A percentile compares a stretch with the other conserved stretches of the same genome.
These are phyloP conservation scores for Globisporangium iwayamae DNA, from an alignment of 352 stramenopile species.

Conservation along the genomic window DNA sequence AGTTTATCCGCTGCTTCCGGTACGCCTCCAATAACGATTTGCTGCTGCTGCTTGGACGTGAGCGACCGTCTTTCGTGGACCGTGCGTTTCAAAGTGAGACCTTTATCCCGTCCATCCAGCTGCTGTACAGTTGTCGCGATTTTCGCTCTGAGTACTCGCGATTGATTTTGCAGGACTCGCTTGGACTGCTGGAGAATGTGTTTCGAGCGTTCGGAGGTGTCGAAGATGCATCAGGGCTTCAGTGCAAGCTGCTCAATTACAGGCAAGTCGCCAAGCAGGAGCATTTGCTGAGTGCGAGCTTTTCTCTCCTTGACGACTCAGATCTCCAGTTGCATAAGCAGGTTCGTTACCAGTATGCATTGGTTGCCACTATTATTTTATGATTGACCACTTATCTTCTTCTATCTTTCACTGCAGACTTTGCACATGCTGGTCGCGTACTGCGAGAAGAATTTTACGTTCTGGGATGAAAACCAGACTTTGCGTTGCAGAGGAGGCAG, in stretches of 20 bases:
- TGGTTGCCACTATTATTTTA: neutral
- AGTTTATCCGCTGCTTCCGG: slow-evolving; percentile 11
- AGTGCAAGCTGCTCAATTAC: neutral
- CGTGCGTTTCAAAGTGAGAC: neutral
- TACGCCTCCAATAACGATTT: neutral
- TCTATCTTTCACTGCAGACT: neutral
- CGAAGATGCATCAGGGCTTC: too few species aligned
- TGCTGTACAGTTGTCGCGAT: neutral
- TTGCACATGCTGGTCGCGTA: neutral
- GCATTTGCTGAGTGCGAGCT: neutral
- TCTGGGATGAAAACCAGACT: slow-evolving; percentile 1
- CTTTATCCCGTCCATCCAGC: neutral
- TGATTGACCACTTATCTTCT: neutral
- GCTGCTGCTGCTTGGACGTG: slow-evolving; percentile 1
- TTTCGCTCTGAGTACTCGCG: neutral
- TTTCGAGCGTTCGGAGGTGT: neutral
- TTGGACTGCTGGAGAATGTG: slow-evolving; percentile 1
- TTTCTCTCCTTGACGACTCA: neutral
- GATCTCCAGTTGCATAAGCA: neutral
- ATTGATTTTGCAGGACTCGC: neutral
- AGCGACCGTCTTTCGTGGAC: neutral
- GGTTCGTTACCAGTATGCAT: neutral
- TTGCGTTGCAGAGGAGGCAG: neutral
- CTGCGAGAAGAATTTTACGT: neutral
- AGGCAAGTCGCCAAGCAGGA: neutral